Percentiles rank a stretch among this genome's conserved stretches.
phyloP scores from a whole-genome alignment of 805 yeast genomes.

The Pichia deserticola region DNA sequence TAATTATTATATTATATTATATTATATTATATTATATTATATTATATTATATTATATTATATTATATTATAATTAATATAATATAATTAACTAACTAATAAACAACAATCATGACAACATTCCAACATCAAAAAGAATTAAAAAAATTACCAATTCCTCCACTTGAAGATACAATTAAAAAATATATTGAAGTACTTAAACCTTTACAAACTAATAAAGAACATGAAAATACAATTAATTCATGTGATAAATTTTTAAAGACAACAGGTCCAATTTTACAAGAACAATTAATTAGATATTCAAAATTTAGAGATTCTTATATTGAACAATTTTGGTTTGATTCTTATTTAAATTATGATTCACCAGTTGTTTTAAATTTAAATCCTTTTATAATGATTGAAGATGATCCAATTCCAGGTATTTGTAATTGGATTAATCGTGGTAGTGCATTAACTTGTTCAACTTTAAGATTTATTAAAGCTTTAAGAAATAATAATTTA shows the following conservation, averaged over 20 bases:
- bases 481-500: slow-evolving; percentile 66
- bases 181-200: slow-evolving; percentile 58
- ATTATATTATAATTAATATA: too few species aligned
- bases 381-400: slow-evolving; percentile 87
- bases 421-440: slow-evolving; percentile 60
- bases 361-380: slow-evolving; percentile 84
- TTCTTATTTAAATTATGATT: slow-evolving; percentile 78
- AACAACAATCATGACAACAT: slow-evolving; percentile 30
- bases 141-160: slow-evolving; percentile 76
- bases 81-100: too few species aligned
- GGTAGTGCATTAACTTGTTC: slow-evolving; percentile 76
- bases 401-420: slow-evolving; percentile 79
- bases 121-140: slow-evolving; percentile 50
- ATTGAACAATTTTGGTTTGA: slow-evolving; percentile 96
- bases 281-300: slow-evolving; percentile 52
- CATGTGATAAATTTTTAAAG: slow-evolving; percentile 50
- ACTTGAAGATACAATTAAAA: slow-evolving; percentile 55
- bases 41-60: too few species aligned
- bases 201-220: slow-evolving; percentile 80
- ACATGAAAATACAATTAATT: slow-evolving; percentile 50
- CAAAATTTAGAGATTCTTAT: slow-evolving; percentile 62
- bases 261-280: slow-evolving; percentile 54
- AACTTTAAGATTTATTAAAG: slow-evolving; percentile 71
- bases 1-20: too few species aligned
- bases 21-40: too few species aligned